Conservation (phyloP, 1,284 basidiomycete genomes). For the Ganoderma multipileum region DNA sequence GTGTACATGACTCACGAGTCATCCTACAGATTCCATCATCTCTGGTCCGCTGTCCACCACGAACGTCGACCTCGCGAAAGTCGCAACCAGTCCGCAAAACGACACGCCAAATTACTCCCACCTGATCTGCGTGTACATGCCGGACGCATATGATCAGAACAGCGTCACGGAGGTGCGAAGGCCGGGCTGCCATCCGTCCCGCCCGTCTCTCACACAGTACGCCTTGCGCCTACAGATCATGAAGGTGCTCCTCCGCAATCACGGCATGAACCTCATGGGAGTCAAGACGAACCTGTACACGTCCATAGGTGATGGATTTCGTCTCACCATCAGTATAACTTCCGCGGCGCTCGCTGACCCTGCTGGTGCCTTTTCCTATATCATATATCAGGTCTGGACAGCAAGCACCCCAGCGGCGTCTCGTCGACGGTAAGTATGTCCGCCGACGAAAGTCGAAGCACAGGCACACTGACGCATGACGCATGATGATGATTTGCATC, state of each 20-base stretch:
- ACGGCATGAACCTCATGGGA: slow-evolving; percentile 67
- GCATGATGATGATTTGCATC: slow-evolving; percentile 1
- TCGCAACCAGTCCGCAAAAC: slow-evolving; percentile 62
- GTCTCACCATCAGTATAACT: slow-evolving; percentile 1
- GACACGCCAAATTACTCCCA: slow-evolving; percentile 61
- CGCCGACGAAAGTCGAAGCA: slow-evolving; percentile 4
- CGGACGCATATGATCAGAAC: slow-evolving; percentile 70
- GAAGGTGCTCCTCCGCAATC: slow-evolving; percentile 66
- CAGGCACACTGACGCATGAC: neutral
- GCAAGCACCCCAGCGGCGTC: slow-evolving; percentile 76
- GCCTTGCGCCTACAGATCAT: slow-evolving; percentile 55
- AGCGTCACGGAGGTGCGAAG: slow-evolving; percentile 58
- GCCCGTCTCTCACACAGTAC: slow-evolving; percentile 2
- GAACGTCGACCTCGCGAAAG: slow-evolving; percentile 60
- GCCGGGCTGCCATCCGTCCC: neutral
- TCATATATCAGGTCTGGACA: slow-evolving; percentile 65
- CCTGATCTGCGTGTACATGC: slow-evolving; percentile 74
- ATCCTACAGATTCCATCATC: slow-evolving; percentile 60
- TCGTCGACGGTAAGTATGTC: slow-evolving; percentile 62
- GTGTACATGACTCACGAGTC: neutral
- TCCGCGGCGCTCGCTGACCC: neutral
- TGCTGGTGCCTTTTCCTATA: neutral
- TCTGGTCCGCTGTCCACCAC: slow-evolving; percentile 67
- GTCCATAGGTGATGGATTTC: slow-evolving; percentile 50
- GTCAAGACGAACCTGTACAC: slow-evolving; percentile 78